phyloP scores from a whole-genome alignment of 2,329 filamentous ascomycete genomes.

The Colletotrichum aenigma region DNA sequence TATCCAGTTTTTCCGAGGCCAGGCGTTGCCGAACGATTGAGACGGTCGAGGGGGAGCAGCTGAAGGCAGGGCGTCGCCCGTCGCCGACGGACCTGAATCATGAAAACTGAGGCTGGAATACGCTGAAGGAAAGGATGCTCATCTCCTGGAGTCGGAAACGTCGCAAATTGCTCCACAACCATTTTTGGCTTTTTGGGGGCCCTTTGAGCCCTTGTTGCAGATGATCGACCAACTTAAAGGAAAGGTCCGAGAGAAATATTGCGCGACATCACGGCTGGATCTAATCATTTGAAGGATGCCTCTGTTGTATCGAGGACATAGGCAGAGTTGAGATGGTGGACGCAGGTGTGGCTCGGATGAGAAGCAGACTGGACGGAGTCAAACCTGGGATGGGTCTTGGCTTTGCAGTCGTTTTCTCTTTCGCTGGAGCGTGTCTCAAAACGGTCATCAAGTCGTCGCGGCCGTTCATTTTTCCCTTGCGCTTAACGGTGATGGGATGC shows the following conservation, averaged over 20 bases:
- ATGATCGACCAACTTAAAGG: constrained; percentile 6
- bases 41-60: not conserved
- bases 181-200: not conserved
- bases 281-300: not conserved
- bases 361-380: constrained; percentile 1
- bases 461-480: not conserved
- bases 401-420: not conserved
- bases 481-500: not conserved
- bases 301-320: not conserved
- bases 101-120: not conserved
- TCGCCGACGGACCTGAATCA: not conserved
- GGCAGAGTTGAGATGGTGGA: not conserved
- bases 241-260: not conserved
- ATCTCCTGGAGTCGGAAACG: not conserved
- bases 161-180: not conserved
- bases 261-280: not conserved
- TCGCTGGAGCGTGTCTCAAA: not conserved
- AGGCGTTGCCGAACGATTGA: not conserved
- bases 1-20: not conserved
- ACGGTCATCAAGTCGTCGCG: not conserved
- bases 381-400: not conserved
- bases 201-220: not conserved
- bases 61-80: not conserved
- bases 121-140: not conserved
- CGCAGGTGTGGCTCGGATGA: constrained; percentile 11